phyloP scores from a whole-genome alignment of 495 filamentous ascomycete species.

The Neurospora sp. region DNA sequence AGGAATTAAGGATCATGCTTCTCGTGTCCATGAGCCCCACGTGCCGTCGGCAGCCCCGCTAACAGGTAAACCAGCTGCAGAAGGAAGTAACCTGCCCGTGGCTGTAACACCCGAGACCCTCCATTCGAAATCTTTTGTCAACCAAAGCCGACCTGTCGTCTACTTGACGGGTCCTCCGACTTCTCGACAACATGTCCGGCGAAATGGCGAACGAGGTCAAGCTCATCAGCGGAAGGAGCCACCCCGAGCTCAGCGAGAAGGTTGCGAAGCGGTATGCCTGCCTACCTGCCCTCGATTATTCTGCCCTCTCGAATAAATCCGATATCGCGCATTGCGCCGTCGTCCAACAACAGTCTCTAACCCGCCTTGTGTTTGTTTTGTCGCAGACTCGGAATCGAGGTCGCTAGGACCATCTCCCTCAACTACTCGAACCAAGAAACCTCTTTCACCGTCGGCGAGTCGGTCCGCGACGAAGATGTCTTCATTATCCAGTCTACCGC shows the following conservation, averaged over 20 bases:
- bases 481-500: constrained; percentile 95
- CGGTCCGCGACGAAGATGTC: constrained; percentile 94
- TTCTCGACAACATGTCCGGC: constrained; percentile 27
- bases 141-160: constrained; percentile 10
- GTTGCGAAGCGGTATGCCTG: constrained; percentile 77
- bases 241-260: constrained; percentile 78
- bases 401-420: constrained; percentile 87
- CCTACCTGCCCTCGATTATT: background rate
- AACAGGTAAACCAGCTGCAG: constrained; percentile 12
- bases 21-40: constrained; percentile 2
- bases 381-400: constrained; percentile 79
- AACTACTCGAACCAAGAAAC: constrained; percentile 98
- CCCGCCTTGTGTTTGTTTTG: background rate
- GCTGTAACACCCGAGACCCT: background rate
- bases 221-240: constrained; percentile 88
- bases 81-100: constrained; percentile 6
- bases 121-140: constrained; percentile 6
- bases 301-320: background rate
- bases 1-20: background rate
- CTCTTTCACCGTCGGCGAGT: constrained; percentile 92
- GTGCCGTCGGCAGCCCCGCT: constrained; percentile 13
- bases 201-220: constrained; percentile 82
- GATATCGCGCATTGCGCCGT: background rate
- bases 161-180: constrained; percentile 4
- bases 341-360: constrained; percentile 3